These are phyloP conservation scores for Beauveria sp. DNA, from an alignment of 2,329 filamentous ascomycete species.

Conservation along the genomic window DNA sequence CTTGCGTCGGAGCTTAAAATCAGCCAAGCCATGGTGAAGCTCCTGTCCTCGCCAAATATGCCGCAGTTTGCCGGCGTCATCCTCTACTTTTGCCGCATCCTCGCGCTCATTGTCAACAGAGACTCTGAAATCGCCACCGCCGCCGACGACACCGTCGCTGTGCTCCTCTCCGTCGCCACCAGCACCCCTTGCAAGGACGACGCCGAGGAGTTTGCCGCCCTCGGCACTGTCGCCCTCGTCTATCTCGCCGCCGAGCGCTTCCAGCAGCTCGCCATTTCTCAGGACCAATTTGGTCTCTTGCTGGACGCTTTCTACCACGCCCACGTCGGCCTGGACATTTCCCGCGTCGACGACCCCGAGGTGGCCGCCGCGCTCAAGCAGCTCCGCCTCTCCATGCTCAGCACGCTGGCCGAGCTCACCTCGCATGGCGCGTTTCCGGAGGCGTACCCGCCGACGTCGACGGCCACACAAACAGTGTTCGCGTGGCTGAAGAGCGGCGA, in stretches of 20 bases:
- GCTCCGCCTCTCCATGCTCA: conserved; percentile 42
- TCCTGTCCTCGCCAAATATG: conserved; percentile 40
- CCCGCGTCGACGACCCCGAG: conserved; percentile 38
- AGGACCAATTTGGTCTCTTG: conserved; percentile 33
- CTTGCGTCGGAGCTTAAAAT: conserved; percentile 46
- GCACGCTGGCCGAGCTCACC: conserved; percentile 44
- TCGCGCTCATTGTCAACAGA: conserved; percentile 46
- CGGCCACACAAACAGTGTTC: conserved; percentile 33
- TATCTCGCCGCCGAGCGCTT: conserved; percentile 48
- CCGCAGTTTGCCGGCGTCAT: conserved; percentile 35
- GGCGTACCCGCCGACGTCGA: conserved; percentile 33
- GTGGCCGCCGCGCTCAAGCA: conserved; percentile 35
- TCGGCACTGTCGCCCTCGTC: conserved; percentile 43
- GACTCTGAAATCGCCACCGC: conserved; percentile 39
- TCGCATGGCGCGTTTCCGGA: conserved; percentile 39
- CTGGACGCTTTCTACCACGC: conserved; percentile 41
- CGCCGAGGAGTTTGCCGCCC: conserved; percentile 45
- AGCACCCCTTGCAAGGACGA: conserved; percentile 34
- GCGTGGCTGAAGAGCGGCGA: conserved; percentile 38
- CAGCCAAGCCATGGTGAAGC: conserved; percentile 39
- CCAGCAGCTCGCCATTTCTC: conserved; percentile 39
- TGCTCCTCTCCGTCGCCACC: conserved; percentile 43
- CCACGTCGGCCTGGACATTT: conserved; percentile 32
- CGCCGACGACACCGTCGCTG: conserved; percentile 36
- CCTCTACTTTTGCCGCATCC: conserved; percentile 47